Base-by-base conservation (phyloP, 129 eudicot species). In the Glebionis coronaria region DNA sequence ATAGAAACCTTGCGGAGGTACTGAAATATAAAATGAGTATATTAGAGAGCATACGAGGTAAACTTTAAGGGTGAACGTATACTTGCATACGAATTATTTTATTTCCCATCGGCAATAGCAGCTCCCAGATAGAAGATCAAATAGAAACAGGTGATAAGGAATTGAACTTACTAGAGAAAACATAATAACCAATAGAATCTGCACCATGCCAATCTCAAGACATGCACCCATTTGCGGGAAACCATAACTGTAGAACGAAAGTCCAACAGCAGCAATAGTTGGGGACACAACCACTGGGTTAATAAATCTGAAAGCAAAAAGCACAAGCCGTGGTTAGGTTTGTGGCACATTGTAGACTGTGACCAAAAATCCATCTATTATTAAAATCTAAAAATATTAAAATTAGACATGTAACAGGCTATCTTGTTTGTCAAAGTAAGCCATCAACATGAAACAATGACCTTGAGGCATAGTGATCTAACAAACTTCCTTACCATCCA, bases 211-310 rank as follows among this genome's bases (percentile, higher is more conserved):
- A 65, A 93, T 88, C 76, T 93, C 98, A 42, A 88, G 86, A 77
- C 98, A 93, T 40, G 87, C 78, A 42, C 98, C 98, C 60, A 86
- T 83, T 47, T 75, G 87, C 21, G 98, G 90, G 75, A 93, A 86
- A 56, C 98, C 98, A 56, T 93, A 93, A 81, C 95, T 89, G 75
- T 88, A 93, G 77, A 93, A 93, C 16, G 98, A 93, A 76, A 93
- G 98, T 18, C 98, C 98, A 52, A 93, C 95, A 9, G 98, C 98
- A 53, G 98, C 97, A 61, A 93, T 78, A 50, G 98, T 93, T 63
- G 98, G 98, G 71, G 98, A 61, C 71, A 93, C 97, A 71, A 93
- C 98, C 65, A 93, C 98, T 16, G 98, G 97, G 73, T 93, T 88
- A 56, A 93, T 93, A 59, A 88, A 72, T 82, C 97, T 88, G 80